Conservation (phyloP, 2,329 filamentous ascomycete genomes). For the Phialophora expanda region DNA sequence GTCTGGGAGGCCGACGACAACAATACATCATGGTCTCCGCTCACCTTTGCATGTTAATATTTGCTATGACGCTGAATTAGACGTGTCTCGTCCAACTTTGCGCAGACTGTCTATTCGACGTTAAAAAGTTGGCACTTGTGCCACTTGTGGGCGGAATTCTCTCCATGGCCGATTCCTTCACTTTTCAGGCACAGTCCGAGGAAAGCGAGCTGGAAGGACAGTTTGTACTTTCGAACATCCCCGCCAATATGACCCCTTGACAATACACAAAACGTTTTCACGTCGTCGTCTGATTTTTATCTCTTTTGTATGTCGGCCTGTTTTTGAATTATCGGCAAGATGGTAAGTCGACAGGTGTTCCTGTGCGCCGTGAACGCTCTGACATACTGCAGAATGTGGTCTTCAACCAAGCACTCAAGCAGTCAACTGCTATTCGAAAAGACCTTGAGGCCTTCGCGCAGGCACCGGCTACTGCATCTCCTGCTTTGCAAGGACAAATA, state of each 20-base stretch:
- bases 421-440: constrained; percentile 77
- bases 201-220: constrained; percentile 24
- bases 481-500: constrained; percentile 72
- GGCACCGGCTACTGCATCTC: constrained; percentile 61
- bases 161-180: not conserved
- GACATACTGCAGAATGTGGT: constrained; percentile 68
- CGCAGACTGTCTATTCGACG: not conserved
- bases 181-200: not conserved
- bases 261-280: not conserved
- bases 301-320: not conserved
- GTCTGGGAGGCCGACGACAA: not conserved
- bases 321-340: constrained; percentile 15
- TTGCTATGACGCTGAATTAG: not conserved
- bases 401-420: constrained; percentile 84
- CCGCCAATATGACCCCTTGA: constrained; percentile 6
- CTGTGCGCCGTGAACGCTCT: constrained; percentile 1
- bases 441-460: constrained; percentile 75
- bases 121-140: not conserved
- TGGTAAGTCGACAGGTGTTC: constrained; percentile 19
- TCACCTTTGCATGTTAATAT: not conserved
- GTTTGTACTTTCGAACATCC: constrained; percentile 24
- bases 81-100: not conserved
- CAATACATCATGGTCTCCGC: not conserved
- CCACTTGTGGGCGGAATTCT: not conserved
- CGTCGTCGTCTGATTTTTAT: not conserved